Conservation (phyloP, 2,329 filamentous ascomycete species). For the Metarhizium brunneum region DNA sequence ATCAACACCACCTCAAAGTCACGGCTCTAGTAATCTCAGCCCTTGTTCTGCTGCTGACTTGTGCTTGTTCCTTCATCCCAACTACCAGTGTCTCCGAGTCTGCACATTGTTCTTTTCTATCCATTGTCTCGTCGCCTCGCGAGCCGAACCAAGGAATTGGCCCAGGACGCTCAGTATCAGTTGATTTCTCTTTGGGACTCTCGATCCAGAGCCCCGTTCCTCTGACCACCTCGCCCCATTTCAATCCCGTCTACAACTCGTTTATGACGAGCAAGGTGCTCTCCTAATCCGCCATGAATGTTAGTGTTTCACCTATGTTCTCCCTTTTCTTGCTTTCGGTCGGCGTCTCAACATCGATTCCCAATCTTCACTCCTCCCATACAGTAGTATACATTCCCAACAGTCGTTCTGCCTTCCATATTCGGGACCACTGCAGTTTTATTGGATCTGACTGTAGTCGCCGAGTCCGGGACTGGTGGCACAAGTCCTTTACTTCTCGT, state of each 20-base stretch:
- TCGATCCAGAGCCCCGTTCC: not conserved
- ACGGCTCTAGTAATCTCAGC: no score
- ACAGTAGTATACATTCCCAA: not conserved
- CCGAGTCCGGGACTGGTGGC: not conserved
- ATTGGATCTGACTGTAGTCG: not conserved
- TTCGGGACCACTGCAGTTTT: not conserved
- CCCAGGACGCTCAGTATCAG: not conserved
- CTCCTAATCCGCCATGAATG: constrained; percentile 16
- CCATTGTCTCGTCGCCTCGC: no score
- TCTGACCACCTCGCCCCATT: not conserved
- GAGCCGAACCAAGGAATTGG: no score
- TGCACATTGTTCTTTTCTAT: no score
- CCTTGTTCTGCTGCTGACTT: no score
- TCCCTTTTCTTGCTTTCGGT: constrained; percentile 11
- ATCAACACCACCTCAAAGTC: no score
- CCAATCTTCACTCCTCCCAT: not conserved
- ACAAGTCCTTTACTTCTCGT: not conserved
- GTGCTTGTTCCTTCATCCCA: no score
- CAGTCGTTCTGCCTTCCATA: not conserved
- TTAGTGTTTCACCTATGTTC: constrained; percentile 14
- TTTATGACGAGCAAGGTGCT: constrained; percentile 4
- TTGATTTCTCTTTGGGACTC: not conserved
- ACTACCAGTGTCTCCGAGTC: no score
- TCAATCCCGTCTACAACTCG: not conserved
- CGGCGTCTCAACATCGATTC: constrained; percentile 12